Conservation (phyloP, 441 rosid genomes). For the Kokia cookei region DNA sequence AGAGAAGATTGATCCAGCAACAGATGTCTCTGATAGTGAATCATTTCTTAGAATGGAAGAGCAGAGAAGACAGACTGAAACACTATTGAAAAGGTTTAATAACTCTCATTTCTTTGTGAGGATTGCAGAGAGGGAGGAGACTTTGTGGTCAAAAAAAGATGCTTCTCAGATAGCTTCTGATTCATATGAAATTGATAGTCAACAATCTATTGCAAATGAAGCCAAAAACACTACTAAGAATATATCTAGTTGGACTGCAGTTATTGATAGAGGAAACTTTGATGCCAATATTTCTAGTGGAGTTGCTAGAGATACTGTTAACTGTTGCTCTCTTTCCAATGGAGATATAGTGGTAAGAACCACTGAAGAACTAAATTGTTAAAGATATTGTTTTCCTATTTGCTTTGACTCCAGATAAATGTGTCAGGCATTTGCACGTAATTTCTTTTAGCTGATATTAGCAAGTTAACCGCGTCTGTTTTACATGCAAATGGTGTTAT, state of each 20-base stretch:
- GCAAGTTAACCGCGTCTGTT: neutral
- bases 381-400: neutral
- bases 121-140: constrained; percentile 77
- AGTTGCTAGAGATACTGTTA: constrained; percentile 66
- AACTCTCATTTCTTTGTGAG: constrained; percentile 93
- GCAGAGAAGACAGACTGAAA: constrained; percentile 63
- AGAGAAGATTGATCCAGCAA: constrained; percentile 43
- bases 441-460: neutral
- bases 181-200: constrained; percentile 30
- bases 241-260: constrained; percentile 40
- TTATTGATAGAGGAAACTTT: constrained; percentile 76
- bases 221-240: constrained; percentile 22
- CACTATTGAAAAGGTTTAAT: constrained; percentile 66
- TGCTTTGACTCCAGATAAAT: neutral
- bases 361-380: constrained; percentile 17
- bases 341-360: constrained; percentile 95
- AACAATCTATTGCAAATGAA: constrained; percentile 16
- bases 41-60: constrained; percentile 88
- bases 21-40: constrained; percentile 66
- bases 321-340: constrained; percentile 75
- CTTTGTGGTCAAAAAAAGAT: constrained; percentile 84
- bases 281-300: constrained; percentile 83
- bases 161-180: constrained; percentile 31
- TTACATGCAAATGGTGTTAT: neutral
- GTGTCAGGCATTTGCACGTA: neutral